Conservation (phyloP, 805 yeast species). For the Kodamaea restingae region DNA sequence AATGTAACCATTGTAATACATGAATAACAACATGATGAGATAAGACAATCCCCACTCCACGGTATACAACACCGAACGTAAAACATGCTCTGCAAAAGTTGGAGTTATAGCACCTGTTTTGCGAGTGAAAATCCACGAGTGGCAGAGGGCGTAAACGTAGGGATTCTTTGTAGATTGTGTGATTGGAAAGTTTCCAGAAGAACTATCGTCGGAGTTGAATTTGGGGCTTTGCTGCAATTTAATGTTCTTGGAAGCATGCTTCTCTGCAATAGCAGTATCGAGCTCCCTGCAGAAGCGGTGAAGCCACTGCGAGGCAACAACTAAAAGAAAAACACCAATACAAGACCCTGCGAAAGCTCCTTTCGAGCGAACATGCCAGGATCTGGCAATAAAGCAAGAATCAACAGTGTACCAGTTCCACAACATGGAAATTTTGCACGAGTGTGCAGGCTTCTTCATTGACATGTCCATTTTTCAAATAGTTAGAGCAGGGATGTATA, state of each 20-base stretch:
- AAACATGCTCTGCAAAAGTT: conserved; percentile 45
- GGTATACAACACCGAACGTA: conserved; percentile 48
- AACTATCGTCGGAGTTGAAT: conserved; percentile 1
- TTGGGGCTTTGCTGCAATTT: conserved; percentile 1
- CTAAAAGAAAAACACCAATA: conserved; percentile 60
- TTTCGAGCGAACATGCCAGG: conserved; percentile 58
- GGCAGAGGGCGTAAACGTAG: conserved; percentile 24
- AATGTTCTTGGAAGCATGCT: conserved; percentile 3
- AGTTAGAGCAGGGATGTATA: neutral
- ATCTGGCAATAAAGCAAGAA: conserved; percentile 56
- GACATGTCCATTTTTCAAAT: conserved; percentile 6
- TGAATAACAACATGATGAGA: conserved; percentile 65
- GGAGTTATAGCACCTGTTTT: conserved; percentile 33
- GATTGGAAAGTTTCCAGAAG: neutral
- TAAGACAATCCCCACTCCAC: conserved; percentile 63
- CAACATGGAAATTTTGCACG: conserved; percentile 47
- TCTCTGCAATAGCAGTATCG: conserved; percentile 35
- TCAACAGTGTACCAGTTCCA: conserved; percentile 76
- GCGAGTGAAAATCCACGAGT: conserved; percentile 27
- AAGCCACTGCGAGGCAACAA: conserved; percentile 53
- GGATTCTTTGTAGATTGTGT: conserved; percentile 15
- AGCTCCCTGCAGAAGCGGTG: conserved; percentile 53
- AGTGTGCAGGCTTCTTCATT: conserved; percentile 8
- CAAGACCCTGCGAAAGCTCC: conserved; percentile 74
- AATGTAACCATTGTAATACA: conserved; percentile 71